phyloP scores from a whole-genome alignment of 179 eudicot species.

The Gypsophila paniculata region DNA sequence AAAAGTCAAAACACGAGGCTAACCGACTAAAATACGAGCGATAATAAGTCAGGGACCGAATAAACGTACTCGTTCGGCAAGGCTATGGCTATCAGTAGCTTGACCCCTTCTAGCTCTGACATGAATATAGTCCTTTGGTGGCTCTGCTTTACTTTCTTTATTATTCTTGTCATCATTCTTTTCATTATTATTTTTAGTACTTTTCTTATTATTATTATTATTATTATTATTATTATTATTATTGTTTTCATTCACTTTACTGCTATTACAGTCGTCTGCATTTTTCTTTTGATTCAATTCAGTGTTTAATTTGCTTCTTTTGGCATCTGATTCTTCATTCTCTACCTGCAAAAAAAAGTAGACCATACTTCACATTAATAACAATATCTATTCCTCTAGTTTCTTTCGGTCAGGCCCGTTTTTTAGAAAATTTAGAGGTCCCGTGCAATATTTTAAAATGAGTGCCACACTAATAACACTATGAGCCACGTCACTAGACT shows the following conservation, averaged over 20 bases:
- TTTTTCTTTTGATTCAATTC: slow-evolving; percentile 33
- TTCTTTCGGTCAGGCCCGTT: background rate
- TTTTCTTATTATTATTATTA: background rate
- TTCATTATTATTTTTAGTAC: too few relatives aligned
- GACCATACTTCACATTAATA: background rate
- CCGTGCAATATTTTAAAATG: too few relatives aligned
- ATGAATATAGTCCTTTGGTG: slow-evolving; percentile 87
- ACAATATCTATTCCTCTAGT: background rate
- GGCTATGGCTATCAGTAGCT: slow-evolving; percentile 93
- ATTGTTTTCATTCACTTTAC: background rate
- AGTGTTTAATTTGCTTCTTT: slow-evolving; percentile 52
- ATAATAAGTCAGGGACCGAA: background rate
- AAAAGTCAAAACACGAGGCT: too few relatives aligned
- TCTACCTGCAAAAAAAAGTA: slow-evolving; percentile 41
- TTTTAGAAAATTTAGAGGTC: too few relatives aligned
- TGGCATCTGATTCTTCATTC: slow-evolving; percentile 50
- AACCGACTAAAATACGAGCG: too few relatives aligned
- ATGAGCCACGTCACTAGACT: too few relatives aligned
- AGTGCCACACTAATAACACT: too few relatives aligned
- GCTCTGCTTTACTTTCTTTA: slow-evolving; percentile 54
- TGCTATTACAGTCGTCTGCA: slow-evolving; percentile 15
- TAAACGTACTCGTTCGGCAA: slow-evolving; percentile 75
- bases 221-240: slow-evolving; percentile 30
- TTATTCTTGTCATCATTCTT: slow-evolving; percentile 9
- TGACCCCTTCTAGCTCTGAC: slow-evolving; percentile 96